phyloP scores from a whole-genome alignment of 331 rosid genomes.

The Quercus phellos region DNA sequence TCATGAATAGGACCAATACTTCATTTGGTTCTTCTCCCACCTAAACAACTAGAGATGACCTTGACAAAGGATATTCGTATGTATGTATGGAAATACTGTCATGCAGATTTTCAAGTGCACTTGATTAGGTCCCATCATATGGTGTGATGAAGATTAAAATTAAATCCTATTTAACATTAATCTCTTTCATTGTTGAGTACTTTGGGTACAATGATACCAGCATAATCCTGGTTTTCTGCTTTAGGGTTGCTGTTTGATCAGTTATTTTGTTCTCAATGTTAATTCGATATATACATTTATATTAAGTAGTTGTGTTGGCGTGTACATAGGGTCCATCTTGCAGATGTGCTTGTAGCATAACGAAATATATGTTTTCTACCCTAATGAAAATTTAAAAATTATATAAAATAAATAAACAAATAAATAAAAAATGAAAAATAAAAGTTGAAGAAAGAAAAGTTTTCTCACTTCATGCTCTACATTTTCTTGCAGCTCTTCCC shows the following conservation, averaged over 20 bases:
- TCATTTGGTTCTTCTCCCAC: constrained; percentile 23
- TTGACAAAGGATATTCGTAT: constrained; percentile 31
- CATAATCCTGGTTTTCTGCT: constrained; percentile 6
- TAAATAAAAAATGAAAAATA: too few relatives aligned
- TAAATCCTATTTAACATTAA: constrained; percentile 1
- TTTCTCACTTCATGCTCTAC: constrained; percentile 31
- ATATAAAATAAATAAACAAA: too few relatives aligned
- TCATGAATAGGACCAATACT: constrained; percentile 21
- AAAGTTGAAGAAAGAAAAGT: not conserved
- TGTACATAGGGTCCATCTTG: not conserved
- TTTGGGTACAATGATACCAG: constrained; percentile 5
- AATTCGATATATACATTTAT: too few relatives aligned
- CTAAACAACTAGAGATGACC: constrained; percentile 25
- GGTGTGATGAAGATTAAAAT: not conserved
- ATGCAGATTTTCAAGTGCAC: constrained; percentile 6
- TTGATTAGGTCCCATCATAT: constrained; percentile 12
- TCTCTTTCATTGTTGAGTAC: constrained; percentile 20
- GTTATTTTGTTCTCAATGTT: too few relatives aligned
- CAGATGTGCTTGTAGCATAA: not conserved
- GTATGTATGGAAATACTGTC: not conserved
- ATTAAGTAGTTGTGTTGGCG: too few relatives aligned
- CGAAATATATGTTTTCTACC: not conserved
- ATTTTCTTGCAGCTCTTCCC: constrained; percentile 67
- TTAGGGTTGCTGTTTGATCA: not conserved
- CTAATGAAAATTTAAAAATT: not conserved